A percentile compares a stretch with the other conserved stretches of the same genome.
Evolutionary conservation across 495 filamentous ascomycete genomes (phyloP).

Genomic region (Xylaria cubensis): DNA sequence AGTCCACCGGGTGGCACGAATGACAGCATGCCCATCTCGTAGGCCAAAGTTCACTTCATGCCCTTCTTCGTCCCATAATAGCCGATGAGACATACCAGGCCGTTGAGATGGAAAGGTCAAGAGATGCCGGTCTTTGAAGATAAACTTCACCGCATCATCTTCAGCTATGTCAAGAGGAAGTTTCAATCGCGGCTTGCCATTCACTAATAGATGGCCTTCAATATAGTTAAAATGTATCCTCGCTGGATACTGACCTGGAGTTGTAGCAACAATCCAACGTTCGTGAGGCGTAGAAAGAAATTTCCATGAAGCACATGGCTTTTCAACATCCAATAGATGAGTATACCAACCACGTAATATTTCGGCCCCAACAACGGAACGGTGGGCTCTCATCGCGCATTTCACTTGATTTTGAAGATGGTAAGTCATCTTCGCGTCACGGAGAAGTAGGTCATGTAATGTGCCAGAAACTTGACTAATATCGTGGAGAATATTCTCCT

Average conservation of each 20-base stretch:
- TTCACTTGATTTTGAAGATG: slow-evolving; percentile 44
- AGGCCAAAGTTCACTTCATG: slow-evolving; percentile 59
- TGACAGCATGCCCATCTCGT: slow-evolving; percentile 44
- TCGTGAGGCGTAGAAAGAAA: slow-evolving; percentile 36
- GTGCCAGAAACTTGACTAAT: slow-evolving; percentile 38
- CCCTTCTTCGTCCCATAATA: slow-evolving; percentile 41
- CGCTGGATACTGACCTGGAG: slow-evolving; percentile 26
- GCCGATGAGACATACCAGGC: slow-evolving; percentile 53
- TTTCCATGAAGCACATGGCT: slow-evolving; percentile 26
- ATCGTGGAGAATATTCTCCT: slow-evolving; percentile 47
- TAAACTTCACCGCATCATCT: slow-evolving; percentile 44
- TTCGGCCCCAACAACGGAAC: slow-evolving; percentile 41
- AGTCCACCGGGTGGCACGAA: slow-evolving; percentile 39
- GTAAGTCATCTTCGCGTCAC: slow-evolving; percentile 55
- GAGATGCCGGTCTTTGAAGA: slow-evolving; percentile 59
- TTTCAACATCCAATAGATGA: background rate
- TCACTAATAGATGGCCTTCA: slow-evolving; percentile 56
- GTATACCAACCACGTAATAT: slow-evolving; percentile 29
- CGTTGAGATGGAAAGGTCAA: slow-evolving; percentile 52
- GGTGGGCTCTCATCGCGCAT: slow-evolving; percentile 33
- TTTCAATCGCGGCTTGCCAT: slow-evolving; percentile 49
- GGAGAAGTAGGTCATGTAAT: slow-evolving; percentile 48
- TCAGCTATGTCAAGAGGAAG: slow-evolving; percentile 53
- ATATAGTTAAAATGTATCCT: slow-evolving; percentile 53
- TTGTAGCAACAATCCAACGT: slow-evolving; percentile 43